Evolutionary conservation across 169 alveolate species (phyloP).

Genomic region (Eimeria maxima): DNA sequence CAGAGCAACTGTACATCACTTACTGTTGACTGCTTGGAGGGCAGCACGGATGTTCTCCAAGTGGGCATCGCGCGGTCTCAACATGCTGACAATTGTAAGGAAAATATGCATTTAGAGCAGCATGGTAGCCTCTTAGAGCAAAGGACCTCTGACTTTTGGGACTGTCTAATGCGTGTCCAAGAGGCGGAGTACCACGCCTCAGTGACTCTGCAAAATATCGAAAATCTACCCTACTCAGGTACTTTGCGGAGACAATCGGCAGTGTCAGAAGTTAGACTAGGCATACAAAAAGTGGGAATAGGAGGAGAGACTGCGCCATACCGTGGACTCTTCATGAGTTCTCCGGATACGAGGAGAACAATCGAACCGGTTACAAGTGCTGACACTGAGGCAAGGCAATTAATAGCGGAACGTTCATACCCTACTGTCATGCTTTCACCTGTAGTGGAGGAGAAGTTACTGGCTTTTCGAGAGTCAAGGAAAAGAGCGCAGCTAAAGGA

Average conservation of each 20-base stretch:
- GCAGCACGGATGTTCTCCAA: background rate
- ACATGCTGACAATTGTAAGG: background rate
- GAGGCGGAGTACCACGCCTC: constrained; percentile 41
- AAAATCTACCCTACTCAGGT: background rate
- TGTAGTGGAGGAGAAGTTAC: background rate
- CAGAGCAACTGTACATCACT: background rate
- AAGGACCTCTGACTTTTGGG: background rate
- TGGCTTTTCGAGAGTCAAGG: constrained; percentile 38
- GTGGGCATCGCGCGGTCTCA: background rate
- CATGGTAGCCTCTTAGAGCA: background rate
- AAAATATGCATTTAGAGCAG: too few species aligned
- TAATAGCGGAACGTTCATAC: background rate
- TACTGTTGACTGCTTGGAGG: background rate
- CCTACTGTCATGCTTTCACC: background rate
- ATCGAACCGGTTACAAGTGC: background rate
- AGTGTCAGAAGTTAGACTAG: background rate
- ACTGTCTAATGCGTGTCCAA: constrained; percentile 16
- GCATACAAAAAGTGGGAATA: background rate
- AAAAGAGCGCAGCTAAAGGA: background rate
- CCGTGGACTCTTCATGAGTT: background rate
- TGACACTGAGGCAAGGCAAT: too few species aligned
- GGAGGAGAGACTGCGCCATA: background rate
- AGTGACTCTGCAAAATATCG: background rate
- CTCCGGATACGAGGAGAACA: background rate
- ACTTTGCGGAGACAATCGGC: background rate